phyloP scores from a whole-genome alignment of 2,329 filamentous ascomycete species.

The Calcarisporium arbuscula region DNA sequence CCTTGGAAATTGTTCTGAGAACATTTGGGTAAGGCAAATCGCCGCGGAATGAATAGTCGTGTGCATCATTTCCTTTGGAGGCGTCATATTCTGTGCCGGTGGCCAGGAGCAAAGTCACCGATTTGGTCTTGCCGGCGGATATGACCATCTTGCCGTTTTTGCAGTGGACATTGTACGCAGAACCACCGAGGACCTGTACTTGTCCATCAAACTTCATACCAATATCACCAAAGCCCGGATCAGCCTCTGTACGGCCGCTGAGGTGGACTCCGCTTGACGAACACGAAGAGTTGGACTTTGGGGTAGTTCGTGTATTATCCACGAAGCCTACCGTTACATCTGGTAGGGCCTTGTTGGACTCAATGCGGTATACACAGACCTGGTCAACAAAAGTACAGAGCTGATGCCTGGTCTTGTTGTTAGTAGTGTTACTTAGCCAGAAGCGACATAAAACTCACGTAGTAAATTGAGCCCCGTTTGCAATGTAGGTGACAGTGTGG shows the following conservation, averaged over 20 bases:
- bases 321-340: slow-evolving; percentile 5
- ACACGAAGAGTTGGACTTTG: slow-evolving; percentile 3
- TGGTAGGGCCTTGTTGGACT: slow-evolving; percentile 8
- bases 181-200: slow-evolving; percentile 1
- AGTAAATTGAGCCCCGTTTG: slow-evolving; percentile 17
- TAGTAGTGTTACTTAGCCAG: neutral
- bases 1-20: too few relatives aligned
- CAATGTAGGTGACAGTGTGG: slow-evolving; percentile 26
- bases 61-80: slow-evolving; percentile 4
- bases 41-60: slow-evolving; percentile 6
- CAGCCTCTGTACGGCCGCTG: slow-evolving; percentile 6
- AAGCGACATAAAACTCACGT: slow-evolving; percentile 22
- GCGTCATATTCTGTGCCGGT: slow-evolving; percentile 4
- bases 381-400: slow-evolving; percentile 40
- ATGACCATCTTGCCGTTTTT: slow-evolving; percentile 4
- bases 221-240: slow-evolving; percentile 7
- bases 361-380: slow-evolving; percentile 22
- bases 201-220: slow-evolving; percentile 11
- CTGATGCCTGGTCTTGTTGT: slow-evolving; percentile 10
- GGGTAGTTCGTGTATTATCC: slow-evolving; percentile 8
- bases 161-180: slow-evolving; percentile 1
- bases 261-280: slow-evolving; percentile 4
- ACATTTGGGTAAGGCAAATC: neutral
- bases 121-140: neutral
- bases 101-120: slow-evolving; percentile 3